Conservation (phyloP, 2,329 filamentous ascomycete genomes). For the Claviceps paspali region DNA sequence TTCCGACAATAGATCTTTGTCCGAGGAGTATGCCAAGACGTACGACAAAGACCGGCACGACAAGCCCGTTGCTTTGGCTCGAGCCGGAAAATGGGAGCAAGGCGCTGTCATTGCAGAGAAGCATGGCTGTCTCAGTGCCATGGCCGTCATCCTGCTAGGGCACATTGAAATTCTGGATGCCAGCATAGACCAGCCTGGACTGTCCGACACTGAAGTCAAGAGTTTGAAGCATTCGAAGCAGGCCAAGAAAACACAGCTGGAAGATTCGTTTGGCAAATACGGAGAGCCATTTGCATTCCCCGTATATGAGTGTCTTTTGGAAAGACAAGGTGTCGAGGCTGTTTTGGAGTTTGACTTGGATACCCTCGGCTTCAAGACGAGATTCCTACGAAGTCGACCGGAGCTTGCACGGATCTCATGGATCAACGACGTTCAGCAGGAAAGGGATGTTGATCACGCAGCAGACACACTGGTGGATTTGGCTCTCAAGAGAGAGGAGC, state of each 20-base stretch:
- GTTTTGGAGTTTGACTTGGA: constrained; percentile 60
- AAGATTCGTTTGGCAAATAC: constrained; percentile 46
- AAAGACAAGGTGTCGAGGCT: constrained; percentile 46
- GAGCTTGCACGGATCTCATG: constrained; percentile 68
- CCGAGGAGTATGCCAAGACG: constrained; percentile 30
- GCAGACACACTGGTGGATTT: constrained; percentile 54
- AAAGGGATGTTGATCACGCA: constrained; percentile 61
- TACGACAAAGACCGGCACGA: constrained; percentile 36
- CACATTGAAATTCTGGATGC: constrained; percentile 29
- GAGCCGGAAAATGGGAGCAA: constrained; percentile 40
- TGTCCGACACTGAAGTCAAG: constrained; percentile 15
- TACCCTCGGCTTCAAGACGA: constrained; percentile 54
- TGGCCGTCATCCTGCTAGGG: constrained; percentile 40
- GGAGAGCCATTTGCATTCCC: constrained; percentile 55
- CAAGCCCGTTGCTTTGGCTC: constrained; percentile 37
- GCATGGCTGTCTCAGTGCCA: constrained; percentile 36
- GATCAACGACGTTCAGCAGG: constrained; percentile 80
- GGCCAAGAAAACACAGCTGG: constrained; percentile 26
- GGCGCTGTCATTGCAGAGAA: constrained; percentile 43
- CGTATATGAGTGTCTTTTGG: constrained; percentile 66
- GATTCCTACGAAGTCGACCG: constrained; percentile 58
- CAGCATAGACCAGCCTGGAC: constrained; percentile 13
- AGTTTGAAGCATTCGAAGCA: constrained; percentile 20
- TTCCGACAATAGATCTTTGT: constrained; percentile 25
- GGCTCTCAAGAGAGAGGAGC: constrained; percentile 56